Evolutionary conservation across 1,139 yeast genomes (phyloP), one percentile per base, ranked within the genome.

Genomic region (Trichomonascaceae sp.): DNA sequence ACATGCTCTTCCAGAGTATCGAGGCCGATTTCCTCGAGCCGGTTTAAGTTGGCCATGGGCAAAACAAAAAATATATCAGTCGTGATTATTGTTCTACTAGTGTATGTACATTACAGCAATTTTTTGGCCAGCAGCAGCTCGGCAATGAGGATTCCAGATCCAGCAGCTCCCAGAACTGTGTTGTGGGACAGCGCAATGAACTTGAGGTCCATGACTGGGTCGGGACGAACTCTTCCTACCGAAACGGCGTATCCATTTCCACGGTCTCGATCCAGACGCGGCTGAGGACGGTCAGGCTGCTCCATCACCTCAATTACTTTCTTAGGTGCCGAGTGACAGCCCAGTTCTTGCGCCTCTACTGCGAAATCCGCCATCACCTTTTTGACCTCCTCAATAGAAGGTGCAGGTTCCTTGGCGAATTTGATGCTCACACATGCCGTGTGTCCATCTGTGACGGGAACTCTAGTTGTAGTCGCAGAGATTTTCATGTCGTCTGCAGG

Each of bases 121-220:
- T 73, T 69, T 65, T 79, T 84, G 37, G 89, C 89, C 42, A 71
- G 62, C 50, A 89, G 69, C 40, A 84, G 68, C 63, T 89, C 99
- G 33, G 94, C 98, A 59, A 92, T 89, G 58, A 89, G 74, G 42
- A 89, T 69, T 58, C 98, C 98, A n/a, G 97, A 81, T 53, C 99
- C 99, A 20, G 99, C 99, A 50, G 98, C 99, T 52, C 99, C 99
- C 47, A 89, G 81, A 49, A 89, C 73, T 38, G 99, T 89, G 67
- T 89, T 89, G 62, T 89, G 99, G 17, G 96, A 85, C 46, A 89
- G 67, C 20, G 85, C 92, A 38, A 89, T 95, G 87, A 89, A 89
- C 65, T 89, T 92, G 65, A 74, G 75, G 58, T 92, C 98, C 50
- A 89, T 69, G 9, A 89, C 84, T 13, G 94, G 84, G 55, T 89